These are phyloP conservation scores for Arthrobotrys musiformis DNA, from an alignment of 2,329 filamentous ascomycete genomes.

Conservation along the genomic window DNA sequence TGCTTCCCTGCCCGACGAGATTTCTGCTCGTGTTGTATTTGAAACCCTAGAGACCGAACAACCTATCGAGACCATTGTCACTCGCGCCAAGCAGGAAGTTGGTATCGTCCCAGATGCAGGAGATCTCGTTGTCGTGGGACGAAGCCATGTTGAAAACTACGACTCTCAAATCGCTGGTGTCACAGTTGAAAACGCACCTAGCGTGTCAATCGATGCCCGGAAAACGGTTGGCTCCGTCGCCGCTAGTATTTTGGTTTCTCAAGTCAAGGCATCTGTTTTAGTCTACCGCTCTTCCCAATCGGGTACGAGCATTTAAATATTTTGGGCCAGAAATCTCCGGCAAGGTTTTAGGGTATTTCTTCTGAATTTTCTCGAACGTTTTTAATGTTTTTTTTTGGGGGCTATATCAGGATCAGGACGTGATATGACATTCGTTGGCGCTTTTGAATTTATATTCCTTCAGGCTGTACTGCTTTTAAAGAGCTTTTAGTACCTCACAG, in stretches of 20 bases:
- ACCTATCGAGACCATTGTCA: slow-evolving; percentile 57
- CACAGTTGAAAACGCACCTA: slow-evolving; percentile 54
- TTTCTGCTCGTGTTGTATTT: slow-evolving; percentile 71
- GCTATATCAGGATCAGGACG: neutral
- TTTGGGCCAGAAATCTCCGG: neutral
- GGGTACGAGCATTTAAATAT: neutral
- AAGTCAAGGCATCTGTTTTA: slow-evolving; percentile 25
- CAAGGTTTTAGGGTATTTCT: neutral
- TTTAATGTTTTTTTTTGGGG: neutral
- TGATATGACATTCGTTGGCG: slow-evolving; percentile 1
- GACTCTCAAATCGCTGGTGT: slow-evolving; percentile 54
- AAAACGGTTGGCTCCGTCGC: slow-evolving; percentile 71
- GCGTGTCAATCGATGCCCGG: slow-evolving; percentile 63
- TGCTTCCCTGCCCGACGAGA: slow-evolving; percentile 68
- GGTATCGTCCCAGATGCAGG: slow-evolving; percentile 74
- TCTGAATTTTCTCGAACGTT: neutral
- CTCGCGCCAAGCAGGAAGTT: slow-evolving; percentile 69
- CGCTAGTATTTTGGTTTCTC: slow-evolving; percentile 63
- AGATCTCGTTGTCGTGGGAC: slow-evolving; percentile 76
- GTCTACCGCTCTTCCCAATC: slow-evolving; percentile 26
- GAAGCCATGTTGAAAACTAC: slow-evolving; percentile 62
- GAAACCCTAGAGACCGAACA: slow-evolving; percentile 57
- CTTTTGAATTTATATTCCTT: neutral
- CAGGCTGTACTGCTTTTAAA: neutral
- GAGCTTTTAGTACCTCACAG: neutral